Evolutionary conservation across 768 basidiomycete species (phyloP).

Genomic region (Leccinellum rugosiceps): DNA sequence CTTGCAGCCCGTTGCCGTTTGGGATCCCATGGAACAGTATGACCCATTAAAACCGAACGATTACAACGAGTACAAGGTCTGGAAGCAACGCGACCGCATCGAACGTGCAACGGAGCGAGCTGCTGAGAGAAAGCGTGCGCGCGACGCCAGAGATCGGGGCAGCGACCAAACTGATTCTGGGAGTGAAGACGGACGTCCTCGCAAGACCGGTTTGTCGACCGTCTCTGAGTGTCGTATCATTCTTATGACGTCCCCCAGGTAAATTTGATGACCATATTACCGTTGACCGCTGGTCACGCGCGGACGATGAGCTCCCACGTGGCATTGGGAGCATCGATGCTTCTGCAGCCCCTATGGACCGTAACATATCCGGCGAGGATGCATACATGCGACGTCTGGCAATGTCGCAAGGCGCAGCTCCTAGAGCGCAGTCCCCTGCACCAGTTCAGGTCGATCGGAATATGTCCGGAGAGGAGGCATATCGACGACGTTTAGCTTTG

Average conservation of each 20-base stretch:
- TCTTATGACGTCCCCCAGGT: constrained; percentile 31
- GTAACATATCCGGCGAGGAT: constrained; percentile 68
- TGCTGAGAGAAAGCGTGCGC: constrained; percentile 57
- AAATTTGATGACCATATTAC: constrained; percentile 37
- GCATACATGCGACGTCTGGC: constrained; percentile 78
- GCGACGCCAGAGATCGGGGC: constrained; percentile 44
- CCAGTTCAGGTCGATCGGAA: constrained; percentile 41
- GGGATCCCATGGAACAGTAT: constrained; percentile 81
- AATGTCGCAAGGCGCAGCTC: constrained; percentile 45
- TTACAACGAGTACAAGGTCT: constrained; percentile 83
- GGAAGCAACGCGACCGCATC: constrained; percentile 72
- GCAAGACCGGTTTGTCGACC: constrained; percentile 57
- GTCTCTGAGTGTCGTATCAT: not conserved
- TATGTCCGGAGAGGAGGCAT: constrained; percentile 77
- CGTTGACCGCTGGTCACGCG: constrained; percentile 54
- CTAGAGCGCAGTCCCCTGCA: constrained; percentile 27
- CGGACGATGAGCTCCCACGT: constrained; percentile 43
- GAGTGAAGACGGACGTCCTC: constrained; percentile 64
- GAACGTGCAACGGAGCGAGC: constrained; percentile 61
- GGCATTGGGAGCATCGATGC: constrained; percentile 17
- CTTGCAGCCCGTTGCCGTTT: constrained; percentile 47
- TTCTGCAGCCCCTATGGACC: constrained; percentile 40
- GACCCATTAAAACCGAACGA: constrained; percentile 85
- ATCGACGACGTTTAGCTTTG: constrained; percentile 71
- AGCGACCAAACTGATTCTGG: constrained; percentile 66